Evolutionary conservation across 768 basidiomycete genomes (phyloP), one percentile per base, ranked within the genome.

Genomic region (Zangia roseola): DNA sequence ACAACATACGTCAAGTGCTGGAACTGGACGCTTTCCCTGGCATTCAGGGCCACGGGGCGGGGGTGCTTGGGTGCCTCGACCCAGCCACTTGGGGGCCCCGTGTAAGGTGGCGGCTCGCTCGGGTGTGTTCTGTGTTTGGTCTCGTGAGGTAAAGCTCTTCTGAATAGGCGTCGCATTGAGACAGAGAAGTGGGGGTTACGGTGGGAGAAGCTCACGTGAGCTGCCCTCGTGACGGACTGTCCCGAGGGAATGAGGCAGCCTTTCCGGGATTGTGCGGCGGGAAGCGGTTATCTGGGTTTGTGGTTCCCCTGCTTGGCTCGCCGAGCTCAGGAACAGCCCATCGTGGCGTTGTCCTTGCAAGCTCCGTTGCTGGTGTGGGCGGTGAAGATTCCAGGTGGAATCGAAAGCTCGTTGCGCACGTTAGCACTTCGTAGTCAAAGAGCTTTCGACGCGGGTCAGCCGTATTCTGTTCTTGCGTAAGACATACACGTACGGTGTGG

Each of bases 401-500:
- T 26, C 54, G 56, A 47, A 64, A 19, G 25, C 23, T 55, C 33
- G 56, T 50, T 31, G 46, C 49, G 9, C 52, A 64, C 10, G 52
- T 45, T n/a, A 63, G 40, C 4, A 64, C 62, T 21, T 63, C 61
- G 38, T 63, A 61, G 24, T 58, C 55, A 12, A 43, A 55, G 3
- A 54, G 34, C 61, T 62, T 45, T 13, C 13, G 30, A 33, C 2
- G n/a, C 10, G 28, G 2, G 17, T 49, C 17, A 48, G 49, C 43
- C 33, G 14, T 5, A 35, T 40, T 16, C 9, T 2, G 8, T 20
- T 10, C 17, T 33, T 5, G 14, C 12, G 25, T 26, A 31, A 33
- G 10, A 40, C 1, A 17, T 21, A 33, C 19, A 52, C 57, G n/a
- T 45, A 61, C 60, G 16, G 28, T 7, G 37, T 47, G 37, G 10